A percentile compares a stretch with the other conserved stretches of the same genome.
These are phyloP conservation scores for Lumnitzera racemosa DNA, from an alignment of 345 rosid species.

Conservation along the genomic window DNA sequence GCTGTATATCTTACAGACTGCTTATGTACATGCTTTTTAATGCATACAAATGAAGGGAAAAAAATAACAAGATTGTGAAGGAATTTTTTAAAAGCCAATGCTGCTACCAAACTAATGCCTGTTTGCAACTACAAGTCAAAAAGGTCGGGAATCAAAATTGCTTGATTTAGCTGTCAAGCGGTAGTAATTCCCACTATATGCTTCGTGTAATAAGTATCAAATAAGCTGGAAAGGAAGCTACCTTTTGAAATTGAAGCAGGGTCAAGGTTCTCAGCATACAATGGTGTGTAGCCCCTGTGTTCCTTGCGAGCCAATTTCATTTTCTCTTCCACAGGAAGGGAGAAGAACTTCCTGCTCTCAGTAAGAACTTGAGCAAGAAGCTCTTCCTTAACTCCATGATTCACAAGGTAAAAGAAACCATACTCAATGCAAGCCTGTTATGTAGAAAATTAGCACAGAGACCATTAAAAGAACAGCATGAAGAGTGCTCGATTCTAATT, in stretches of 20 bases:
- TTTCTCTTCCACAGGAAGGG: constrained; percentile 58
- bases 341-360: constrained; percentile 61
- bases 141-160: too few relatives aligned
- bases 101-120: too few relatives aligned
- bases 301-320: constrained; percentile 33
- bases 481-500: too few relatives aligned
- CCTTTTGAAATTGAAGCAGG: constrained; percentile 29
- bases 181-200: too few relatives aligned
- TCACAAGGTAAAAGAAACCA: constrained; percentile 83
- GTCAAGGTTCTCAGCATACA: constrained; percentile 47
- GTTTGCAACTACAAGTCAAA: too few relatives aligned
- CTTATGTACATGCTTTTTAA: too few relatives aligned
- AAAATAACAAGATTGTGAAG: too few relatives aligned
- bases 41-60: too few relatives aligned
- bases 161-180: too few relatives aligned
- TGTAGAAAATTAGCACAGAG: background rate
- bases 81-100: too few relatives aligned
- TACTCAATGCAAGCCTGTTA: constrained; percentile 66
- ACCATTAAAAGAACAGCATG: background rate
- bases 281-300: constrained; percentile 55
- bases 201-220: background rate
- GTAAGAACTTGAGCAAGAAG: constrained; percentile 30
- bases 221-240: constrained; percentile 3
- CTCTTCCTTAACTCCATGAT: constrained; percentile 68
- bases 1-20: too few relatives aligned